Base-by-base conservation (phyloP, 1,284 basidiomycete genomes). In the Sphaerobolus stellatus region DNA sequence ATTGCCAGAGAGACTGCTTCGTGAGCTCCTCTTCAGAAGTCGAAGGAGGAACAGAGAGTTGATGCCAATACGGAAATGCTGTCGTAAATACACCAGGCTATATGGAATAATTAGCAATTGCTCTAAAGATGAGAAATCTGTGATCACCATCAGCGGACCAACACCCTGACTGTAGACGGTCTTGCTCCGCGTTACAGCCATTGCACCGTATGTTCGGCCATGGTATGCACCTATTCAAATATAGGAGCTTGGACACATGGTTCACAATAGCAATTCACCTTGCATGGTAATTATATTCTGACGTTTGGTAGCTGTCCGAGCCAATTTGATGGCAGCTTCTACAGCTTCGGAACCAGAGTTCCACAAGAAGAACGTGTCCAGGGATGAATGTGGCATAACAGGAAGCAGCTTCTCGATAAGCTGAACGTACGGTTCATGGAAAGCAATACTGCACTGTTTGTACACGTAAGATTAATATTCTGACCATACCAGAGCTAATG, bases 361-460 rank as follows among this genome's bases (percentile, higher is more conserved):
- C 90, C 90, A 93, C 72, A 95, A 91, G 80, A 92, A 96, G 80
- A 98, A 95, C 18, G 92, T 92, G 71, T 95, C 90, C 41, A 98
- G 80, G 2, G 92, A 94, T 0, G 84, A 77, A 70, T 96, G 77
- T 1, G 94, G 92, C 83, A 94, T 90, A 59, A 89, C 72, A 1
- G 90, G 88, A n/a, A 92, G 70, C 7, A 94, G 77, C 57, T 79
- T 80, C 66, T 92, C 80, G 61, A 93, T 86, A 60, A 94, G 83
- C 49, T 82, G 75, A 20, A 92, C 76, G 68, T 92, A 91, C 0
- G 88, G 88, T 57, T 78, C 80, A 60, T 89, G 83, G 71, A 87
- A 87, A 4, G 82, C 86, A 61, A 92, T 88, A 72, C 86, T 87
- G 67, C 87, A 89, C 88, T 92, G 61, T 47, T 48, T 30, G 50